Conservation (phyloP, 2,329 filamentous ascomycete species). For the Aureobasidium sp. region DNA sequence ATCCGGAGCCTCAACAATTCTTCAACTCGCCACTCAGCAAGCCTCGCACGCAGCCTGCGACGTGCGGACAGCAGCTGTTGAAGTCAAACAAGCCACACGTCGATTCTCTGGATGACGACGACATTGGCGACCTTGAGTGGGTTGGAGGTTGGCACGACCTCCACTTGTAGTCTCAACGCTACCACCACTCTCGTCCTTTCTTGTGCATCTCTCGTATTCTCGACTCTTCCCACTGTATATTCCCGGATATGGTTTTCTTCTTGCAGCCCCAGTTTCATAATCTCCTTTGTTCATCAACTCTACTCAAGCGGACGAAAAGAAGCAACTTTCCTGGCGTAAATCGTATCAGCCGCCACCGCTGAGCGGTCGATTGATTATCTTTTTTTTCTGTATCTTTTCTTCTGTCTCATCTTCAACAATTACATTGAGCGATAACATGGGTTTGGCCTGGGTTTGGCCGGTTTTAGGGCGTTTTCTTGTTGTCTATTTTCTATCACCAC, state of each 20-base stretch:
- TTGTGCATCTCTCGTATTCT: conserved; percentile 6
- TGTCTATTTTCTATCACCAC: conserved; percentile 1
- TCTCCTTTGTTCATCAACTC: conserved; percentile 14
- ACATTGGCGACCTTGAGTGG: conserved; percentile 82
- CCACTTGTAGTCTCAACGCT: conserved; percentile 47
- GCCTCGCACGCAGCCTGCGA: conserved; percentile 18
- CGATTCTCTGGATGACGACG: conserved; percentile 39
- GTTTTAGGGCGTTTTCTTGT: conserved; percentile 3
- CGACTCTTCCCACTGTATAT: conserved; percentile 9
- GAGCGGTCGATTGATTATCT: conserved; percentile 9
- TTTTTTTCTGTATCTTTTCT: conserved; percentile 11
- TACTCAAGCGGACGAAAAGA: conserved; percentile 2
- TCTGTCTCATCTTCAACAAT: conserved; percentile 8
- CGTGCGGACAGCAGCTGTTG: conserved; percentile 17
- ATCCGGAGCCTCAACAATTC: conserved; percentile 23
- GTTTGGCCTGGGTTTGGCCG: conserved; percentile 10
- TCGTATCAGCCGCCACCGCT: background rate
- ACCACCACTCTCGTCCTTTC: conserved; percentile 1
- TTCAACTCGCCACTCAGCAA: conserved; percentile 17
- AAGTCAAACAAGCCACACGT: conserved; percentile 27
- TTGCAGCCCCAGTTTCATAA: conserved; percentile 12
- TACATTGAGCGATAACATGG: conserved; percentile 13
- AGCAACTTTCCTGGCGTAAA: background rate
- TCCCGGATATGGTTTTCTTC: conserved; percentile 2
- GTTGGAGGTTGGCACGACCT: conserved; percentile 83